Percentiles rank a stretch among this genome's conserved stretches.
These are phyloP conservation scores for Fusarium cyanostomum DNA, from an alignment of 2,329 filamentous ascomycete genomes.

Conservation along the genomic window DNA sequence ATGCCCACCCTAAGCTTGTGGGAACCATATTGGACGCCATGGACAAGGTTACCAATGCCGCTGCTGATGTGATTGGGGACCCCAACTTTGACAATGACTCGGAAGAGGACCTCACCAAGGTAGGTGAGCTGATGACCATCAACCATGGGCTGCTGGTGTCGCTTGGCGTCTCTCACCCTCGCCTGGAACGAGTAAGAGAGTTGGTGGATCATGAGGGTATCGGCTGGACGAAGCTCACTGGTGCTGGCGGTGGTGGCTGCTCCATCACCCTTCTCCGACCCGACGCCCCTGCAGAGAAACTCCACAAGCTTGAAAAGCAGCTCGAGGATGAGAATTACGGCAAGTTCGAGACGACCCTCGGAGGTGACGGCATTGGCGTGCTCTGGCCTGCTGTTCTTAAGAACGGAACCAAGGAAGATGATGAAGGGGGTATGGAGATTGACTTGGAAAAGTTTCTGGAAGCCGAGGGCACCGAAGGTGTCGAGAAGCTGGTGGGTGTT, in stretches of 20 bases:
- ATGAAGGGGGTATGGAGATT: constrained; percentile 89
- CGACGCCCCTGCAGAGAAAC: constrained; percentile 62
- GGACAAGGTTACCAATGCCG: constrained; percentile 72
- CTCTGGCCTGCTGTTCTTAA: constrained; percentile 92
- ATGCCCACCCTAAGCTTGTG: constrained; percentile 78
- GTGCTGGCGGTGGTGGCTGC: constrained; percentile 94
- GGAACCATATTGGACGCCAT: constrained; percentile 86
- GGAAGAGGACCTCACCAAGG: constrained; percentile 70
- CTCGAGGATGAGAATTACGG: constrained; percentile 78
- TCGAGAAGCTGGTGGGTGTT: constrained; percentile 88
- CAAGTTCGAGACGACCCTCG: constrained; percentile 88
- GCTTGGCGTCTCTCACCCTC: constrained; percentile 92
- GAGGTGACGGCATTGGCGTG: constrained; percentile 92
- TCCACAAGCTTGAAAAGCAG: constrained; percentile 71
- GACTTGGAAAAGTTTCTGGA: constrained; percentile 85
- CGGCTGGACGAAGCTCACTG: constrained; percentile 97
- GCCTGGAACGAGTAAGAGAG: constrained; percentile 90
- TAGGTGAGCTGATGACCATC: constrained; percentile 90
- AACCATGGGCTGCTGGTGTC: constrained; percentile 95
- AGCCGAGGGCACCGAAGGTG: constrained; percentile 83
- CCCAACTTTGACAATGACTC: constrained; percentile 74
- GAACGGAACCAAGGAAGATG: constrained; percentile 81
- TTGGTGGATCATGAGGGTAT: constrained; percentile 88
- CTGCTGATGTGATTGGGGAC: constrained; percentile 63
- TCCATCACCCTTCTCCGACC: constrained; percentile 90